Conservation (phyloP, 2,329 filamentous ascomycete species). For the Apiospora sp. region DNA sequence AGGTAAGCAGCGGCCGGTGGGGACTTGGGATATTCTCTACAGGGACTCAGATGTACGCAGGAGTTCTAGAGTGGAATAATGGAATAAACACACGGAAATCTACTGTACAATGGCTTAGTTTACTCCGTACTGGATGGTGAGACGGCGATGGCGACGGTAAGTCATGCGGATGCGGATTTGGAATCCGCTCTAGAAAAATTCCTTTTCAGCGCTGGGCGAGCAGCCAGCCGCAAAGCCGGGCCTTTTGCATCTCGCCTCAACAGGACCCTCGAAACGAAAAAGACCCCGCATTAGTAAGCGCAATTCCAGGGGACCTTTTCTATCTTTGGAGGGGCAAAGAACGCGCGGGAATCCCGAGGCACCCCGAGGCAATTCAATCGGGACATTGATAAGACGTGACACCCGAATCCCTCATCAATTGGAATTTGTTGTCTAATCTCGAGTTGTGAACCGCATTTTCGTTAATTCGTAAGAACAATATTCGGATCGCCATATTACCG, state of each 20-base stretch:
- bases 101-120: not conserved
- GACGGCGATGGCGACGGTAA: not conserved
- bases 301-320: conserved; percentile 2
- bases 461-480: not conserved
- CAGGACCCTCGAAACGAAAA: not conserved
- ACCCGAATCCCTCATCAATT: not conserved
- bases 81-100: too few species aligned
- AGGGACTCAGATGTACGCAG: too few species aligned
- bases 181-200: not conserved
- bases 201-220: not conserved
- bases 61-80: not conserved
- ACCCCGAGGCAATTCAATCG: not conserved
- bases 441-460: too few species aligned
- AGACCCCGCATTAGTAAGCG: conserved; percentile 23
- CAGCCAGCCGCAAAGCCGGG: too few species aligned
- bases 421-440: not conserved
- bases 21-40: not conserved
- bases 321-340: conserved; percentile 2
- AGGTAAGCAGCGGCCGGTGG: not conserved
- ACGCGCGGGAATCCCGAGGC: not conserved
- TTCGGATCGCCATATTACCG: too few species aligned
- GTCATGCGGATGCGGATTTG: not conserved
- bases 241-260: too few species aligned
- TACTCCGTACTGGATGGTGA: not conserved
- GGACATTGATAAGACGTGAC: not conserved